Conservation (phyloP, 1,139 yeast genomes). For the Zygoascus meyerae region DNA sequence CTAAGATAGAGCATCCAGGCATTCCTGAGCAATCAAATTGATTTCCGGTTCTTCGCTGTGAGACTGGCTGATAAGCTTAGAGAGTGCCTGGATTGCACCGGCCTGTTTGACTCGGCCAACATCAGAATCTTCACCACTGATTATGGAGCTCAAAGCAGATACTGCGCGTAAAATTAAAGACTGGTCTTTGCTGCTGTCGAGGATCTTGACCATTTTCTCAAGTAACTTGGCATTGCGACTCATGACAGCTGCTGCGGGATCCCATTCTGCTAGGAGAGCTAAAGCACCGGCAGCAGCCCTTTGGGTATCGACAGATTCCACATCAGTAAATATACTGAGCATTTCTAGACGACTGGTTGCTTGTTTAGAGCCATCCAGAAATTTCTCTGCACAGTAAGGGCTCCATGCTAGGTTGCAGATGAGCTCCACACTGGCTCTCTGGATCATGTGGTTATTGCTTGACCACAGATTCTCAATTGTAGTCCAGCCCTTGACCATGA, state of each 20-base stretch:
- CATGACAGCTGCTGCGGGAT: conserved; percentile 28
- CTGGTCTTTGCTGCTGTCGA: conserved; percentile 22
- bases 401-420: conserved; percentile 37
- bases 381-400: conserved; percentile 35
- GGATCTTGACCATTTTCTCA: conserved; percentile 20
- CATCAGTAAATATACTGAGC: conserved; percentile 29
- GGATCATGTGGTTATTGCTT: conserved; percentile 31
- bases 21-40: neutral
- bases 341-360: conserved; percentile 29
- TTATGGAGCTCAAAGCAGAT: conserved; percentile 15
- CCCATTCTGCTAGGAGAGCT: conserved; percentile 37
- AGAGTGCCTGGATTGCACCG: neutral
- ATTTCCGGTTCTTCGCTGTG: neutral
- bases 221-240: conserved; percentile 19
- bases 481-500: conserved; percentile 36
- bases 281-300: conserved; percentile 39
- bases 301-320: conserved; percentile 33
- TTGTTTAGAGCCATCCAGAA: conserved; percentile 28
- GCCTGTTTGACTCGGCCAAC: neutral
- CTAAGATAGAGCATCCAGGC: conserved; percentile 1
- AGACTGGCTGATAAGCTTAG: neutral
- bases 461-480: conserved; percentile 36
- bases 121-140: conserved; percentile 8
- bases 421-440: conserved; percentile 36
- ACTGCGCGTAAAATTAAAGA: conserved; percentile 20